Base-by-base conservation (phyloP, 1,284 basidiomycete genomes). In the Ceratobasidium sp. region DNA sequence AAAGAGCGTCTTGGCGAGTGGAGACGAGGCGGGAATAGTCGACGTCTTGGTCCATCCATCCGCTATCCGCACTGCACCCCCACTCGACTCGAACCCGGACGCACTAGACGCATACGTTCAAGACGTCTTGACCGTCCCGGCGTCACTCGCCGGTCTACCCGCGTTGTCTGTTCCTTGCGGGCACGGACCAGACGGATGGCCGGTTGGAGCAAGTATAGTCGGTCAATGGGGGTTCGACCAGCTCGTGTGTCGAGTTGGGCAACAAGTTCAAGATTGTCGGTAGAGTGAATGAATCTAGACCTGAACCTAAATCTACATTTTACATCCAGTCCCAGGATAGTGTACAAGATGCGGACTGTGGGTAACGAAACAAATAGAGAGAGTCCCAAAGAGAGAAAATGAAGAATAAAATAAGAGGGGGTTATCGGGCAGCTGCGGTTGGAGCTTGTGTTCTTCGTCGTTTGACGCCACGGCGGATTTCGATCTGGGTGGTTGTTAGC, bases 61-160 rank as follows among this genome's bases (percentile, higher is more conserved):
- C 0, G 87, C 91, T 1, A 91, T 95, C 21, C 82, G 84, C 21
- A 87, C 87, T 0, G 93, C 93, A 0, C 93, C 93, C 0, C 77
- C 71, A 0, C 79, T 94, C 0, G 72, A 68, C 0, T 71, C 71
- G 11, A 16, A 29, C 25, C 16, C 42, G 53, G 5, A 30, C 49
- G 14, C 29, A 47, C 74, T 87, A 60, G 80, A 83, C 59, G 77
- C 82, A 49, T 99, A 98, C 76, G 84, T 93, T 11, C 95, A 98
- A 75, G 96, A 99, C 73, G 84, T 97, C 2, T 80, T 99, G 72
- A 97, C 94, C 0, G 93, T 96, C 0, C 93, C 95, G 0, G 93
- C 94, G 1, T 94, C 90, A 1, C 80, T 99, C 39, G 94, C 93
- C 0, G 95, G 95, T 0, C 74, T 98, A 27, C 95, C 95, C 0